Evolutionary conservation across 805 yeast genomes (phyloP), one percentile per base, ranked within the genome.

Genomic region (Yarrowia sp.): DNA sequence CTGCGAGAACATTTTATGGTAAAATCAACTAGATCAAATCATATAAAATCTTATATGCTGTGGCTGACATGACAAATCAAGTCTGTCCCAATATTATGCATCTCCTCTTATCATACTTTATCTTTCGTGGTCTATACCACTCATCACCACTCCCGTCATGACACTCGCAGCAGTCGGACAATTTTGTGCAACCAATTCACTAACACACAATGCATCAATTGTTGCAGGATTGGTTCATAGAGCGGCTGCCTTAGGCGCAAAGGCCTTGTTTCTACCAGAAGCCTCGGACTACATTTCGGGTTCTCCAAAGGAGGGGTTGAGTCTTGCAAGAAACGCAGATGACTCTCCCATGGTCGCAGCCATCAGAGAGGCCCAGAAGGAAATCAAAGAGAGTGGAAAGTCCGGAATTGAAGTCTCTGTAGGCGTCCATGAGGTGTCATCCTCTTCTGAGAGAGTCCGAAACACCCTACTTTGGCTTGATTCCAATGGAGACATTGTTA

Each of bases 221-320:
- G 96, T 87, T 0, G 80, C 82, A 12, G 78, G 78, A 32, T 78
- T 92, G 38, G 85, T 93, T 17, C 73, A 76, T n/a, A 75, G 79
- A 62, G 96, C 98, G 0, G 81, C 88, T 0, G 76, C 75, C 2
- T 72, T 80, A 16, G 82, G 87, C 3, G 92, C 88, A 14, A 79
- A 82, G 67, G 84, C 90, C 3, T 78, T 95, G 5, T 91, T 95
- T 71, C 81, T 93, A 49, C 98, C 98, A 1, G 99, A 93, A 74
- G 98, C 98, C 0, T 82, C 95, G 4, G 98, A 93, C 73, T 93
- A 91, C 73, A 81, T 93, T 41, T 87, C 96, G 5, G 79, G 84
- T 62, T 84, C 84, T 71, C 87, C 92, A 1, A 73, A 70, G 0
- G 92, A 90, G 69, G 86, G 96, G 0, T 78, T 80, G 62, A 69